Evolutionary conservation across 2,329 filamentous ascomycete species (phyloP).

Genomic region (Ophiognomonia clavigignenti-juglandacearum): DNA sequence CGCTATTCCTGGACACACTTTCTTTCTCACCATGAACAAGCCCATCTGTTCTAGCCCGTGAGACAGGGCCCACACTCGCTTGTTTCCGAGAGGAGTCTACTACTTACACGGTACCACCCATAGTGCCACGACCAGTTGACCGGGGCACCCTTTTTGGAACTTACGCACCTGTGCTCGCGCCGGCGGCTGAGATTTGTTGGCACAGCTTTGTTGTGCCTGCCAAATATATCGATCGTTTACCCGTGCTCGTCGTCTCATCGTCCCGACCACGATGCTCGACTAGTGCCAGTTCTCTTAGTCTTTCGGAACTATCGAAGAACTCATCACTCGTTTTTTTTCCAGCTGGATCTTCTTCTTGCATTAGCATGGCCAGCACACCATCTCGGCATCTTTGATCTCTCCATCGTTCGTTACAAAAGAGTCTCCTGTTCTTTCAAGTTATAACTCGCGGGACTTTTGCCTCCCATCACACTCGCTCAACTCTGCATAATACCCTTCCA

Average conservation of each 20-base stretch:
- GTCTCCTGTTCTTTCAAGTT: constrained; percentile 5
- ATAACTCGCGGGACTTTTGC: neutral
- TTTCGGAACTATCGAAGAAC: constrained; percentile 15
- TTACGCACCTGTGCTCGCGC: constrained; percentile 4
- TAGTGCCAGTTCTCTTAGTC: constrained; percentile 8
- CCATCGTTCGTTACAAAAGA: constrained; percentile 13
- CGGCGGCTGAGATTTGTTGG: constrained; percentile 5
- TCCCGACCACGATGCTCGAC: constrained; percentile 8
- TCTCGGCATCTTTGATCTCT: constrained; percentile 1
- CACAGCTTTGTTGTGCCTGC: constrained; percentile 6
- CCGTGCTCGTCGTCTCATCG: constrained; percentile 3
- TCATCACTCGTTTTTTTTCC: constrained; percentile 7
- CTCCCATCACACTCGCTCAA: neutral
- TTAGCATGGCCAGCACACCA: no score
- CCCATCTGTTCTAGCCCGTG: constrained; percentile 4
- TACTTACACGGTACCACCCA: no score
- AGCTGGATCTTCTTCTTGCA: constrained; percentile 1
- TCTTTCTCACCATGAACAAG: constrained; percentile 6
- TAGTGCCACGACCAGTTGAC: constrained; percentile 10
- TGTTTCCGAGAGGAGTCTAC: constrained; percentile 9
- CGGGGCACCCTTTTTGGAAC: constrained; percentile 2
- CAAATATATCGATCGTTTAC: constrained; percentile 6
- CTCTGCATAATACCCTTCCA: no score
- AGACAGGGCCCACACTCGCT: constrained; percentile 12
- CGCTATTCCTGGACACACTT: constrained; percentile 13